These are phyloP conservation scores for Earliella scabrosa DNA, from an alignment of 1,284 basidiomycete genomes.

Conservation along the genomic window DNA sequence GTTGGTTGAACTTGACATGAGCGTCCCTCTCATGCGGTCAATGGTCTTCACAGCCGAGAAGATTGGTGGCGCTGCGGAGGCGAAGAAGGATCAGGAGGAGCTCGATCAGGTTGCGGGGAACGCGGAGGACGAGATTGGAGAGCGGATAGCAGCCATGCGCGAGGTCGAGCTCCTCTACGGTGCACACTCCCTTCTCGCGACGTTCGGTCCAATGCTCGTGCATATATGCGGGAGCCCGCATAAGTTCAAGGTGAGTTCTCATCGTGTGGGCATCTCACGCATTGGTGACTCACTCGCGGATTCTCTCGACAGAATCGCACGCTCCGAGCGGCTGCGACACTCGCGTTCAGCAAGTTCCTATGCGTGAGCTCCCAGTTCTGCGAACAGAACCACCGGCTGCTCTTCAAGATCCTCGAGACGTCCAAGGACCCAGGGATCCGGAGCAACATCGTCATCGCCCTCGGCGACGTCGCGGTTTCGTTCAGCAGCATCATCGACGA, in stretches of 20 bases:
- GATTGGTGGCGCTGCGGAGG: conserved; percentile 39
- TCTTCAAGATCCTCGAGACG: conserved; percentile 94
- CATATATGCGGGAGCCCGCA: conserved; percentile 90
- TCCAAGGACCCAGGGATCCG: conserved; percentile 89
- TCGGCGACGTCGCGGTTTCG: conserved; percentile 96
- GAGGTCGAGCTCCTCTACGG: conserved; percentile 92
- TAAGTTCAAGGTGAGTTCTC: conserved; percentile 72
- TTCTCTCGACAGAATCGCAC: conserved; percentile 77
- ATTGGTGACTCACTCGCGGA: too few species aligned
- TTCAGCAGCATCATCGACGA: conserved; percentile 97
- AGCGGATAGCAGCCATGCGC: conserved; percentile 81
- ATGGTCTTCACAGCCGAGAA: too few species aligned
- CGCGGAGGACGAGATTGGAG: conserved; percentile 98
- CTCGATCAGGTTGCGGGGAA: conserved; percentile 97
- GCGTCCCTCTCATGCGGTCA: too few species aligned
- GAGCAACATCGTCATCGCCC: conserved; percentile 95
- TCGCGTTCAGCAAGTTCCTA: conserved; percentile 95
- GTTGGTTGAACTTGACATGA: too few species aligned
- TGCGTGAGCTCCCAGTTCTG: conserved; percentile 96
- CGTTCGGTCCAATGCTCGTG: conserved; percentile 90
- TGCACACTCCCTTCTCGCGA: conserved; percentile 78
- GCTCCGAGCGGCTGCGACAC: conserved; percentile 84
- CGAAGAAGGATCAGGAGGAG: conserved; percentile 79
- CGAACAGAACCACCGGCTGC: conserved; percentile 84
- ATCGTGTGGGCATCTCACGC: not conserved